Evolutionary conservation across 495 filamentous ascomycete species (phyloP), one percentile per base, ranked within the genome.

Genomic region (Sordaria brevicollis): DNA sequence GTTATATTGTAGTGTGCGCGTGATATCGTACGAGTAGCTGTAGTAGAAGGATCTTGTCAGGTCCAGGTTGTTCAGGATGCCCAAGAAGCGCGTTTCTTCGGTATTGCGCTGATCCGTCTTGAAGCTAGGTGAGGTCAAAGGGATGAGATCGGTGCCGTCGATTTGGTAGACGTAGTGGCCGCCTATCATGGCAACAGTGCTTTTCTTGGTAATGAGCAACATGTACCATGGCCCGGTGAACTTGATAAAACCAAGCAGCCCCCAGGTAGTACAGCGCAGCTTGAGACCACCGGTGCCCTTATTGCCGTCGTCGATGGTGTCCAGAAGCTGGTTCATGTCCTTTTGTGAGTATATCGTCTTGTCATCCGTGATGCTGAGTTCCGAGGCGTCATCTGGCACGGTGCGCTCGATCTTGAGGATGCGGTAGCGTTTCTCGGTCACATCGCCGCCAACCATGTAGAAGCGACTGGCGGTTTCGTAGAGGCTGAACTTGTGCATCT

Each of bases 161-260:
- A 98, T 87, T 79, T 97, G 93, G 74, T 97, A 97, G 66, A 97
- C 83, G 76, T 95, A 97, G 78, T 99, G 95, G 13, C 95, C 95
- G 38, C 95, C 95, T 39, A 99, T 88, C 89, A 97, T 92, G 43
- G 94, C 96, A 4, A 97, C 93, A 68, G 96, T 94, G 77, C 92
- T 94, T 78, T 94, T 88, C 80, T 98, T 98, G 49, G 94, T 99
- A 74, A 97, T 93, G 57, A 98, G 79, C 8, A 98, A 85, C 94
- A 99, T 98, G 73, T 99, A 99, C 77, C 93, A 97, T n/a, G 92
- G 89, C 7, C 93, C 94, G 7, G 95, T 99, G 76, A 99, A 97
- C 68, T 92, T 86, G 74, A 99, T 93, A 76, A 99, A 98, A 2
- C 95, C 95, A 31, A 99, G 83, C 34, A 99, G 82, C 31, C 95